Conservation (phyloP, 352 stramenopile genomes). For the Globisporangium barbulae region DNA sequence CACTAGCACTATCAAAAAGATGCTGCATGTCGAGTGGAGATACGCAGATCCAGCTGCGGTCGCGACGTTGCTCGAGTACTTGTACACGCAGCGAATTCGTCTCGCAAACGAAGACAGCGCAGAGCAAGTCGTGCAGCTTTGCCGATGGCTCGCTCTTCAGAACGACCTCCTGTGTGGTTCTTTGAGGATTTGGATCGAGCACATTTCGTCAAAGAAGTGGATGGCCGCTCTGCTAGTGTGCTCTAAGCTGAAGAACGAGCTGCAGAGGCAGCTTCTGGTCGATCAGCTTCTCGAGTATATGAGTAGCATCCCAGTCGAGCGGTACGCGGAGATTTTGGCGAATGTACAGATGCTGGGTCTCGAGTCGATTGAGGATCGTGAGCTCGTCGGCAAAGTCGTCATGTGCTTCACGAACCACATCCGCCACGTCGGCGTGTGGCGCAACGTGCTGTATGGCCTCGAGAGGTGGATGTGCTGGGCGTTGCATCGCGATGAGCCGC, state of each 20-base stretch:
- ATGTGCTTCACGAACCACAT: slow-evolving; percentile 43
- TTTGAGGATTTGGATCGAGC: slow-evolving; percentile 30
- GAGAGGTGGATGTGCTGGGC: slow-evolving; percentile 34
- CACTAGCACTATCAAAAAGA: background rate
- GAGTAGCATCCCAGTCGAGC: slow-evolving; percentile 20
- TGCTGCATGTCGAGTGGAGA: slow-evolving; percentile 44
- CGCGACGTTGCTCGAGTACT: slow-evolving; percentile 53
- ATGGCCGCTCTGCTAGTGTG: slow-evolving; percentile 36
- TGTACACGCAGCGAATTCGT: slow-evolving; percentile 41
- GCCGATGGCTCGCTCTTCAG: slow-evolving; percentile 38
- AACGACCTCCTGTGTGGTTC: slow-evolving; percentile 36
- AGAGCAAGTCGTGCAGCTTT: slow-evolving; percentile 36
- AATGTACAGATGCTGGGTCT: slow-evolving; percentile 33
- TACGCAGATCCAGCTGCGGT: slow-evolving; percentile 33
- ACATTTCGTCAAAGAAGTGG: slow-evolving; percentile 38
- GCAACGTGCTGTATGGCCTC: slow-evolving; percentile 34
- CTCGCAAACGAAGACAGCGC: slow-evolving; percentile 32
- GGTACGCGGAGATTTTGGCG: slow-evolving; percentile 27
- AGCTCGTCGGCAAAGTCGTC: slow-evolving; percentile 34
- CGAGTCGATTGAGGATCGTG: slow-evolving; percentile 29
- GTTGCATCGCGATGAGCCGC: slow-evolving; percentile 12
- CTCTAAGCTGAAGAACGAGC: slow-evolving; percentile 20
- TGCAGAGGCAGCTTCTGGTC: slow-evolving; percentile 24
- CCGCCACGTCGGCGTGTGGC: slow-evolving; percentile 43
- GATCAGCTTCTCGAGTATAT: slow-evolving; percentile 33